Conservation (phyloP, 2,329 filamentous ascomycete species). For the Paracoccidioides lutzii region DNA sequence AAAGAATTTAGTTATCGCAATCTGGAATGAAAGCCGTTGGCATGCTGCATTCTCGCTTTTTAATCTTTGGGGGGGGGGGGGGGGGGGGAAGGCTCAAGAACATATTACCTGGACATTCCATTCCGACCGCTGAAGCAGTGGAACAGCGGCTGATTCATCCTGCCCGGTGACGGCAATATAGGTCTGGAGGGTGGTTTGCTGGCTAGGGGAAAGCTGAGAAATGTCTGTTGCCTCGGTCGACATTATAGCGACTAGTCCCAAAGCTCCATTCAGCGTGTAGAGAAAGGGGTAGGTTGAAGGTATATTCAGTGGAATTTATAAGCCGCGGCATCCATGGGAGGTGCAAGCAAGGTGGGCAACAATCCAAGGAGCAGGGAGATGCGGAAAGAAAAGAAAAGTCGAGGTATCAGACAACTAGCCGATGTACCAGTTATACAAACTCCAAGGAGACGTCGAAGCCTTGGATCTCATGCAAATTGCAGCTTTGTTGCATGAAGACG, state of each 20-base stretch:
- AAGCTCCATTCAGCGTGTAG: neutral
- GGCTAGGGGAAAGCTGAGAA: conserved; percentile 57
- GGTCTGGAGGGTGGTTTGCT: conserved; percentile 76
- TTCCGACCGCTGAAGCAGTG: conserved; percentile 70
- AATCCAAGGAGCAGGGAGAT: neutral
- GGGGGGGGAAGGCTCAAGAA: too few species aligned
- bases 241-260: conserved; percentile 21
- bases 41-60: neutral
- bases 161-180: conserved; percentile 82
- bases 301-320: neutral
- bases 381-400: neutral
- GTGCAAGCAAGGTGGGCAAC: neutral
- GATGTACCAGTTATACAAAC: neutral
- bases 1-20: conserved; percentile 94
- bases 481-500: neutral
- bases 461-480: neutral
- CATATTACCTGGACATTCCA: conserved; percentile 78
- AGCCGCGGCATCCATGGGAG: neutral
- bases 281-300: neutral
- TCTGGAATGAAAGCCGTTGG: conserved; percentile 40
- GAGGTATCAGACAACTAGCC: neutral
- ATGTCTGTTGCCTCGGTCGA: conserved; percentile 38
- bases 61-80: too few species aligned
- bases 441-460: neutral
- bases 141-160: conserved; percentile 59